phyloP scores from a whole-genome alignment of 345 rosid genomes.

The Murraya koenigii region DNA sequence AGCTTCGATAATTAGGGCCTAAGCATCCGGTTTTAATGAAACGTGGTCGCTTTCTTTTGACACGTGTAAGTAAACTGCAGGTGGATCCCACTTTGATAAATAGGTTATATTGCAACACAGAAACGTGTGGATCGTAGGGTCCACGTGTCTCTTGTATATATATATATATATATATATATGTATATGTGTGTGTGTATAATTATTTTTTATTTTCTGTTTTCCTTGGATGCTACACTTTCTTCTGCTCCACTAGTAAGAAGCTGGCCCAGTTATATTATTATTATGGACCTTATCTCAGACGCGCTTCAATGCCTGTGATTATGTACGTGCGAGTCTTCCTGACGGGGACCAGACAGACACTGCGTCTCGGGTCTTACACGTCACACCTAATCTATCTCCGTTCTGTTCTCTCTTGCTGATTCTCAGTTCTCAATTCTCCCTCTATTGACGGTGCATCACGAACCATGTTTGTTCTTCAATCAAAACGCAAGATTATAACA shows the following conservation, averaged over 20 bases:
- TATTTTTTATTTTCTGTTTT: background rate
- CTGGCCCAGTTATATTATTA: background rate
- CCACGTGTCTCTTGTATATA: slow-evolving; percentile 9
- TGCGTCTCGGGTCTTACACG: background rate
- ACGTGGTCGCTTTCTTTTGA: slow-evolving; percentile 17
- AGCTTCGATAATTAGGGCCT: slow-evolving; percentile 8
- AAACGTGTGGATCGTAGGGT: slow-evolving; percentile 21
- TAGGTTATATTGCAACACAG: background rate
- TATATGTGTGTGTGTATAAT: too few relatives aligned
- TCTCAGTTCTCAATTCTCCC: background rate
- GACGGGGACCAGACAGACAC: background rate
- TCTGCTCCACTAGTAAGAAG: slow-evolving; percentile 2
- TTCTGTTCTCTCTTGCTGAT: too few relatives aligned
- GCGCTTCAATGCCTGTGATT: slow-evolving; percentile 9
- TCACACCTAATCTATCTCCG: background rate
- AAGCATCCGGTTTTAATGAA: slow-evolving; percentile 12
- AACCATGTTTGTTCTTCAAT: background rate
- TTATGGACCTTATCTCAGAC: background rate
- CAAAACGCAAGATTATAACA: background rate
- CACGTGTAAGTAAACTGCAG: slow-evolving; percentile 8
- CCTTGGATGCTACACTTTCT: background rate
- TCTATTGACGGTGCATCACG: slow-evolving; percentile 6
- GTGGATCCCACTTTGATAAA: slow-evolving; percentile 23
- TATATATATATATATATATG: too few relatives aligned
- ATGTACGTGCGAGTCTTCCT: background rate